phyloP scores from a whole-genome alignment of 306 rosid species.

The Potentilla sterilis region DNA sequence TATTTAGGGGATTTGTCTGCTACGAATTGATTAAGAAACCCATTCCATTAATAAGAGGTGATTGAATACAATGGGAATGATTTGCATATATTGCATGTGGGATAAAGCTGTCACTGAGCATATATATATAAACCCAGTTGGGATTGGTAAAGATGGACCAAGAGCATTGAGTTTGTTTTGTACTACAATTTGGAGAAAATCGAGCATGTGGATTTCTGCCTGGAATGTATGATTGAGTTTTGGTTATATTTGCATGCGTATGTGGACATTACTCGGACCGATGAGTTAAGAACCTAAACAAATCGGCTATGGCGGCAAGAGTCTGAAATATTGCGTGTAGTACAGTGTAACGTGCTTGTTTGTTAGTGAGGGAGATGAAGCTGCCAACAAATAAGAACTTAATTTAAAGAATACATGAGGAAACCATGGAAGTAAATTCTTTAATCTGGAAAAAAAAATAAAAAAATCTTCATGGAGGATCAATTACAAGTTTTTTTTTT shows the following conservation, averaged over 20 bases:
- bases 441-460: not conserved
- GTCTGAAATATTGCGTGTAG: not conserved
- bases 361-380: not conserved
- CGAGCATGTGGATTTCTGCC: conserved; percentile 4
- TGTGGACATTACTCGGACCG: conserved; percentile 20
- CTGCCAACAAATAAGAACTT: not conserved
- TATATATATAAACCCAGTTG: not conserved
- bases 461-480: too few species aligned
- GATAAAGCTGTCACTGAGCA: conserved; percentile 37
- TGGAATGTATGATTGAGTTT: not conserved
- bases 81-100: conserved; percentile 36
- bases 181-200: not conserved
- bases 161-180: not conserved
- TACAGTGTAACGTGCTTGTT: not conserved
- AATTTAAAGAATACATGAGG: not conserved
- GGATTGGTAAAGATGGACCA: not conserved
- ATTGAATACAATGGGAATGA: conserved; percentile 2
- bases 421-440: not conserved
- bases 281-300: not conserved
- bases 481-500: too few species aligned
- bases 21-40: conserved; percentile 2
- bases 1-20: conserved; percentile 11
- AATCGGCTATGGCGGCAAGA: not conserved
- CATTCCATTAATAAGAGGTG: not conserved
- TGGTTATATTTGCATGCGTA: not conserved